A percentile compares a stretch with the other conserved stretches of the same genome.
These are phyloP conservation scores for Terfezia boudieri DNA, from an alignment of 495 filamentous ascomycete species.

Conservation along the genomic window DNA sequence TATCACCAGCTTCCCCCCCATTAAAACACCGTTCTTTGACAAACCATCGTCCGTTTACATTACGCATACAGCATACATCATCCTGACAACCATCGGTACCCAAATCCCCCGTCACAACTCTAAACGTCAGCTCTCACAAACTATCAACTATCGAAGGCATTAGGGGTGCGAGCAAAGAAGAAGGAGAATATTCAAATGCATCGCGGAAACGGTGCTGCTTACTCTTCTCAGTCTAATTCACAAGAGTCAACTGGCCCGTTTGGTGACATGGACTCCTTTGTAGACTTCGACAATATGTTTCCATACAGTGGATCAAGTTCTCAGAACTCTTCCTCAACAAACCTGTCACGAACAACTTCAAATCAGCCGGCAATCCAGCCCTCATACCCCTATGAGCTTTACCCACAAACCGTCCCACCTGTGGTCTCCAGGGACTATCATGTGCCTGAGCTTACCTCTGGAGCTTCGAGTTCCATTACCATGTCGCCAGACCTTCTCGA, in stretches of 20 bases:
- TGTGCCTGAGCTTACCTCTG: conserved; percentile 29
- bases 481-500: conserved; percentile 24
- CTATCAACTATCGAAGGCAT: no score
- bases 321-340: background rate
- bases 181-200: no score
- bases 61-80: no score
- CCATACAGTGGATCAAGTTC: background rate
- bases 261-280: conserved; percentile 17
- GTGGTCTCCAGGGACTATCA: conserved; percentile 44
- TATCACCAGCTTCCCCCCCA: no score
- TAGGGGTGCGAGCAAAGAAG: no score
- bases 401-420: conserved; percentile 46
- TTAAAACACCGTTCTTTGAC: no score
- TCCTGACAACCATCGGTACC: no score
- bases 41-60: no score
- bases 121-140: no score
- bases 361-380: conserved; percentile 22
- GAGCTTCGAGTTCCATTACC: conserved; percentile 28
- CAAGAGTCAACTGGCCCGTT: background rate
- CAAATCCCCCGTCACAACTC: no score
- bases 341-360: background rate
- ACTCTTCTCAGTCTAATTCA: no score
- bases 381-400: conserved; percentile 81
- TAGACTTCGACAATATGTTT: conserved; percentile 14
- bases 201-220: no score